Percentiles rank a stretch among this genome's conserved stretches.
Conservation (phyloP, 2,329 filamentous ascomycete species). For the Lachnellula willkommii region DNA sequence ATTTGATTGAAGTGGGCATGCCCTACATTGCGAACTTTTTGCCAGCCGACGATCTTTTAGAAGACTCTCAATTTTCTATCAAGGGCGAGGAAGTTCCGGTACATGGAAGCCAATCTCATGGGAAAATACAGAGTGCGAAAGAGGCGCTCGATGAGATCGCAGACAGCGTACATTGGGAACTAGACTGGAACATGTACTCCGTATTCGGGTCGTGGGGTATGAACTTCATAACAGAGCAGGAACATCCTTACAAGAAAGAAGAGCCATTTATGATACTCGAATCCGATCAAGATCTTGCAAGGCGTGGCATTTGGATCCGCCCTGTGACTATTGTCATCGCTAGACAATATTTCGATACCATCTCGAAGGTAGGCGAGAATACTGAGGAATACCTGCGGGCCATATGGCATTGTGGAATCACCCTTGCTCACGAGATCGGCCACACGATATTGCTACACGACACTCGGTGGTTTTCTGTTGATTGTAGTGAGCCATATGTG, state of each 20-base stretch:
- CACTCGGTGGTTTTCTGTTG: constrained; percentile 10
- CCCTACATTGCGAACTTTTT: constrained; percentile 24
- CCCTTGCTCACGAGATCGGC: constrained; percentile 27
- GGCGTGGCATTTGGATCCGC: constrained; percentile 9
- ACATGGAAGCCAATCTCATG: not conserved
- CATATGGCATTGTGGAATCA: constrained; percentile 23
- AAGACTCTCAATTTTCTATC: not conserved
- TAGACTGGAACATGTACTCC: constrained; percentile 17
- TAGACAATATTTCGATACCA: constrained; percentile 19
- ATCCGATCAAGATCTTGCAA: constrained; percentile 9
- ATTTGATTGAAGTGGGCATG: constrained; percentile 19
- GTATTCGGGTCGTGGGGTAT: constrained; percentile 15
- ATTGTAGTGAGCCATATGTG: constrained; percentile 20
- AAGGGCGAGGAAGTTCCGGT: constrained; percentile 1
- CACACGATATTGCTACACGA: constrained; percentile 25
- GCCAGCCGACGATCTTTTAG: constrained; percentile 12
- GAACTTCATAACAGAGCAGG: constrained; percentile 11
- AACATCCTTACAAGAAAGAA: constrained; percentile 1
- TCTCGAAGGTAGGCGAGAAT: constrained; percentile 5
- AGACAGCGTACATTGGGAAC: constrained; percentile 18
- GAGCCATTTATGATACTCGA: constrained; percentile 2
- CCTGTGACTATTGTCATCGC: constrained; percentile 21
- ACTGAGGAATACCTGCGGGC: constrained; percentile 21
- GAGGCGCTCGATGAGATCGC: constrained; percentile 18
- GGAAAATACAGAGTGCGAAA: constrained; percentile 5